Evolutionary conservation across 108 stramenopile species (phyloP).

Genomic region (Cyclotella cryptica): DNA sequence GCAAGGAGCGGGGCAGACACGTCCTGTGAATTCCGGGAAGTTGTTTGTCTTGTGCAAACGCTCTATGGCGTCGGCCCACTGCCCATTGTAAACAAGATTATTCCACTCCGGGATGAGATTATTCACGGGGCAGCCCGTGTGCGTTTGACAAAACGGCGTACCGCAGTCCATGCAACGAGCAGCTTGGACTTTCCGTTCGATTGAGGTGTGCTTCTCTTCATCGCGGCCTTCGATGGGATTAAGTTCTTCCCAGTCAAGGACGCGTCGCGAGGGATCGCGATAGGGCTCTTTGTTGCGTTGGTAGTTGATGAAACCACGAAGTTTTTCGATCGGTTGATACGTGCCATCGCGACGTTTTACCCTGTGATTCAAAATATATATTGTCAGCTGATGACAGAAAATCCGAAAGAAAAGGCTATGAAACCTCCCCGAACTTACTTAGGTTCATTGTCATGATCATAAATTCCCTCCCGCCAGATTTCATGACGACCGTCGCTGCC

Average conservation of each 20-base stretch:
- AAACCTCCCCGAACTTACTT: constrained; percentile 65
- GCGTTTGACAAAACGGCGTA: constrained; percentile 97
- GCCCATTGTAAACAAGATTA: constrained; percentile 95
- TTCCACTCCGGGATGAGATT: constrained; percentile 99
- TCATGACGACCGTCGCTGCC: constrained; percentile 89
- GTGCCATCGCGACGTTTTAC: constrained; percentile 93
- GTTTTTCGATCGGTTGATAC: constrained; percentile 86
- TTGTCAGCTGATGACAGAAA: background rate
- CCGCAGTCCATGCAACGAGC: constrained; percentile 99
- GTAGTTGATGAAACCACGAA: constrained; percentile 96
- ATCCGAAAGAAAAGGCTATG: background rate
- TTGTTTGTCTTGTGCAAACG: constrained; percentile 96
- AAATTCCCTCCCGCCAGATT: constrained; percentile 89
- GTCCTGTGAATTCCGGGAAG: constrained; percentile 99
- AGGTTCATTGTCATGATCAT: constrained; percentile 93
- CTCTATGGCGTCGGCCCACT: constrained; percentile 95
- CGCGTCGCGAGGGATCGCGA: constrained; percentile 89
- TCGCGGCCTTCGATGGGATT: constrained; percentile 84
- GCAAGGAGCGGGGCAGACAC: constrained; percentile 97
- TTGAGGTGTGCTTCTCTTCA: constrained; percentile 75
- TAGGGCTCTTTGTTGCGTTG: constrained; percentile 97
- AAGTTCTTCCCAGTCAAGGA: constrained; percentile 96
- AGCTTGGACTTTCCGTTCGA: constrained; percentile 94
- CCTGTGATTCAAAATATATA: constrained; percentile 34
- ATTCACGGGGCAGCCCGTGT: constrained; percentile 97